A percentile compares a stretch with the other conserved stretches of the same genome.
These are phyloP conservation scores for Penicillium brevicompactum DNA, from an alignment of 2,329 filamentous ascomycete genomes.

Conservation along the genomic window DNA sequence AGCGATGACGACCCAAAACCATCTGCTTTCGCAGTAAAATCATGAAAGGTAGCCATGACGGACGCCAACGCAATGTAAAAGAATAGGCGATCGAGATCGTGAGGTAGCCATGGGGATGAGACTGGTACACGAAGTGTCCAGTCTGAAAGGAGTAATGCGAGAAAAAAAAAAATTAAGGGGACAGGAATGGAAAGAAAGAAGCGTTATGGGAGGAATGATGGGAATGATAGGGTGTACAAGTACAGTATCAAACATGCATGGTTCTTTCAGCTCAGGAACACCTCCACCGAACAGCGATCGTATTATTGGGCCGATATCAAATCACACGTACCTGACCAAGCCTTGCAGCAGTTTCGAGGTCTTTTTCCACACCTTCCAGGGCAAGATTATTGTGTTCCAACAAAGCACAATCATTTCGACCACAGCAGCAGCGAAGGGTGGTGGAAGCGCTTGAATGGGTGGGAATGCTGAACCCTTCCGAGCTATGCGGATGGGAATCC, in stretches of 20 bases:
- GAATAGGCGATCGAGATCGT: slow-evolving; percentile 26
- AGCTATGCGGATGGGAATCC: slow-evolving; percentile 31
- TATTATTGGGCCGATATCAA: slow-evolving; percentile 4
- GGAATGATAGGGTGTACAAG: slow-evolving; percentile 9
- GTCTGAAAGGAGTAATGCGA: background rate
- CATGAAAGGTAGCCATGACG: slow-evolving; percentile 30
- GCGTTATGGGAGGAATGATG: slow-evolving; percentile 17
- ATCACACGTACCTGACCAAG: slow-evolving; percentile 80
- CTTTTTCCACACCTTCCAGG: slow-evolving; percentile 79
- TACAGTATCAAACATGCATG: slow-evolving; percentile 21
- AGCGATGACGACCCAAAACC: slow-evolving; percentile 55
- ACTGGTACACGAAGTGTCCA: background rate
- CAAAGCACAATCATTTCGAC: slow-evolving; percentile 74
- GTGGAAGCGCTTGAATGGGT: slow-evolving; percentile 30
- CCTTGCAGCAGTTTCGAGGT: slow-evolving; percentile 82
- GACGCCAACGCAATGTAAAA: slow-evolving; percentile 33
- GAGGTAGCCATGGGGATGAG: slow-evolving; percentile 25
- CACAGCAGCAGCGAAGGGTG: slow-evolving; percentile 74
- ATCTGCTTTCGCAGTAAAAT: slow-evolving; percentile 24
- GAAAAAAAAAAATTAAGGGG: slow-evolving; percentile 8
- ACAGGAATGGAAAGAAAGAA: background rate
- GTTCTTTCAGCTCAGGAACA: slow-evolving; percentile 16
- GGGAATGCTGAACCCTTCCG: slow-evolving; percentile 34
- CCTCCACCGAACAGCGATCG: slow-evolving; percentile 1
- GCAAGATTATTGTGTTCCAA: slow-evolving; percentile 77